Evolutionary conservation across 2,329 filamentous ascomycete genomes (phyloP), one percentile per base, ranked within the genome.

Genomic region (Epichloe festucae): DNA sequence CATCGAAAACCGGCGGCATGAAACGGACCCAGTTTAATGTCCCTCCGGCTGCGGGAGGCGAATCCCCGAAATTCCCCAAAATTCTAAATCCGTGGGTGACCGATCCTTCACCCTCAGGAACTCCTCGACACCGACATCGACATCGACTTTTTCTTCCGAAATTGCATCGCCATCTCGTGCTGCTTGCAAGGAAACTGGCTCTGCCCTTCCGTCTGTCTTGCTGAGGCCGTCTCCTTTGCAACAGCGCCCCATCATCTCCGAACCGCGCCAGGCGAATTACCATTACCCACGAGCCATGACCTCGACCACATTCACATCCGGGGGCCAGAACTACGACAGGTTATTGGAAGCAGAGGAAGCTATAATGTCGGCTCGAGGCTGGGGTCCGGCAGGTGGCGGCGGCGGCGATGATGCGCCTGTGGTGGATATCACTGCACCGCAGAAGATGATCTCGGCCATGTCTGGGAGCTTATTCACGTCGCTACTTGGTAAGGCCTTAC

Each of bases 371-470:
- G 52, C 53, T 59, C 47, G 58, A 61, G 44, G 44, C 17, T n/a
- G 46, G 15, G n/a, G 27, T 8, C 55, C 12, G 48, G 53, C 23
- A 50, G 58, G 15, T 46, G 52, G 15, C 46, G 52, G 0, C 27
- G 46, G 46, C 23, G 58, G 52, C 49, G 23, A 47, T 48, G 57
- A 56, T 50, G 66, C 66, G 52, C 68, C 70, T 51, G 70, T 73
- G 39, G 68, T 75, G 27, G 82, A 91, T 55, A 88, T 94, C 57
- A 89, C 90, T 5, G 78, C 89, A 21, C 70, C 77, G 12, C 91
- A 97, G 72, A 93, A 91, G 73, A 98, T 98, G 93, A 67, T 95
- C 51, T 95, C 91, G 52, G 93, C 93, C 48, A 87, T 91, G 58
- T 85, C 85, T 51, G 93, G 93, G 54, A 97, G 90, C 68, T 70